Percentiles rank a stretch among this genome's conserved stretches.
Evolutionary conservation across 2,329 filamentous ascomycete genomes (phyloP).

Genomic region (Colletotrichum camelliae): DNA sequence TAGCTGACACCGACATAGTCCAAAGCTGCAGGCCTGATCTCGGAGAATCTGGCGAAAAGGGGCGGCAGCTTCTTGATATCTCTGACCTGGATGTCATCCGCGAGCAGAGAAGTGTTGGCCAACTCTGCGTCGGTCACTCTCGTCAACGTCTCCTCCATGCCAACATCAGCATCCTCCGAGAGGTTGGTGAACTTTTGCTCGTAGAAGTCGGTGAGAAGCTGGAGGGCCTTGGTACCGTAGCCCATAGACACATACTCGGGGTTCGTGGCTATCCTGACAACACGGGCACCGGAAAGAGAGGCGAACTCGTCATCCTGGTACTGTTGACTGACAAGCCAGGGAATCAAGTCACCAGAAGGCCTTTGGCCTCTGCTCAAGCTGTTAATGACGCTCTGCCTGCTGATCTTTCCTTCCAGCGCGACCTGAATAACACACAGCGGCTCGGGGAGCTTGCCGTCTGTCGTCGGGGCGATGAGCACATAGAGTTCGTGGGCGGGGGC

Average conservation of each 20-base stretch:
- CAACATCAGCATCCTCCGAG: conserved; percentile 69
- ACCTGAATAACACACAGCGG: conserved; percentile 95
- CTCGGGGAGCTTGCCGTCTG: conserved; percentile 83
- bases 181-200: conserved; percentile 90
- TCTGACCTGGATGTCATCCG: conserved; percentile 88
- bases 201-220: conserved; percentile 90
- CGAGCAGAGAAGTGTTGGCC: conserved; percentile 74
- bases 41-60: conserved; percentile 85
- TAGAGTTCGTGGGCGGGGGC: conserved; percentile 96
- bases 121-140: conserved; percentile 85
- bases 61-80: conserved; percentile 94
- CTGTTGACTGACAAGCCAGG: conserved; percentile 96
- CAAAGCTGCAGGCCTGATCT: conserved; percentile 78
- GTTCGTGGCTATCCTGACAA: conserved; percentile 95
- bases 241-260: conserved; percentile 93
- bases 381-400: conserved; percentile 88
- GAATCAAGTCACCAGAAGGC: conserved; percentile 91
- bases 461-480: conserved; percentile 86
- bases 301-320: conserved; percentile 99
- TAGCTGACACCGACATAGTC: conserved; percentile 98
- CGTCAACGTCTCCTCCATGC: conserved; percentile 69
- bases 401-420: conserved; percentile 93
- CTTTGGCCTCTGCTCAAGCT: conserved; percentile 87
- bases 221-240: conserved; percentile 87
- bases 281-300: conserved; percentile 85